Base-by-base conservation (phyloP, 129 eudicot genomes). In the Ambrosia trifida region DNA sequence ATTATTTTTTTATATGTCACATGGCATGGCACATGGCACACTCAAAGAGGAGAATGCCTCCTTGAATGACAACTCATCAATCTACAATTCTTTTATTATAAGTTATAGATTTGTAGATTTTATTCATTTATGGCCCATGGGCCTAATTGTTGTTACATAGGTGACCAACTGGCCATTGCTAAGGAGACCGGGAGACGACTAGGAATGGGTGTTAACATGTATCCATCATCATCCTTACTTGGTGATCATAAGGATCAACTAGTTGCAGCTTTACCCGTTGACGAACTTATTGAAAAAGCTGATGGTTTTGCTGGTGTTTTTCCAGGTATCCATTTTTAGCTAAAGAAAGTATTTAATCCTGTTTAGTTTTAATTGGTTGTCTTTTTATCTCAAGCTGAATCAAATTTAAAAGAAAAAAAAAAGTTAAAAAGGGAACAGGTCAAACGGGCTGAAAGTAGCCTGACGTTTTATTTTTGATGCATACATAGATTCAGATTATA, bases 111-210 rank as follows among this genome's bases (percentile, higher is more conserved):
- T n/a, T n/a, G 28, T 64, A 12, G 16, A 40, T 10, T 16, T 76
- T 68, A 67, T 41, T 12, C 24, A 20, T 74, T 51, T 43, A 16
- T 43, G 18, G 30, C 35, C 32, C 8, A n/a, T n/a, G n/a, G n/a
- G n/a, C n/a, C n/a, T n/a, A 57, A 68, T 57, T 31, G 14, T 3
- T 60, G 28, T 24, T 24, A 24, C 1, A 24, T 46, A 77, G 81
- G 84, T 67, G 88, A 83, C 82, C 87, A 83, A 60, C 40, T 83
- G 71, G 87, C 87, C 11, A 83, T 83, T 61, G 87, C 84, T 59
- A 79, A 79, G 79, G 87, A 83, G 76, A 83, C 87, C 0, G 87
- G 87, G 4, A 75, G 87, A 66, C 79, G 87, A 7, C 76, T 83
- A 14, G 87, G 87, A 66, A 83, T 83, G 86, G 86, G 86, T 53